Conservation (phyloP, 176 grass and related monocot genomes). For the Tuctoria greenei region DNA sequence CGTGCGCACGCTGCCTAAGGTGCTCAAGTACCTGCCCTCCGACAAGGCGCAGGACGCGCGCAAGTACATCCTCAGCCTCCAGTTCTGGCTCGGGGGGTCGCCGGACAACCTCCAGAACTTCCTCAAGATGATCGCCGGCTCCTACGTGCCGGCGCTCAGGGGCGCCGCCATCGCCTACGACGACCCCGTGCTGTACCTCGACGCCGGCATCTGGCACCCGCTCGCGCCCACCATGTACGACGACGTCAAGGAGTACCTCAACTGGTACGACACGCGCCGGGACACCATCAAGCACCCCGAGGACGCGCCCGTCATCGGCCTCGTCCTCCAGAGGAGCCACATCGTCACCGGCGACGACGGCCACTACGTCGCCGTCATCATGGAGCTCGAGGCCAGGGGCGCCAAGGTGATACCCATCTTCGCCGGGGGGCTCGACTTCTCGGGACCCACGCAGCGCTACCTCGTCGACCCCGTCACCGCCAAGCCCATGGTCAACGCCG, state of each 20-base stretch:
- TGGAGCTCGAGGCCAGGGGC: conserved; percentile 93
- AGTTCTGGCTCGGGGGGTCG: conserved; percentile 99
- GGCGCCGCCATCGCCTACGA: conserved; percentile 62
- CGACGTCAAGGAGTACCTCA: conserved; percentile 97
- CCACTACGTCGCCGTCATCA: conserved; percentile 96
- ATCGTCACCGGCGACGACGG: conserved; percentile 95
- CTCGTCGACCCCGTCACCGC: conserved; percentile 68
- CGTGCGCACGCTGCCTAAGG: conserved; percentile 91
- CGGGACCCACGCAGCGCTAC: conserved; percentile 60
- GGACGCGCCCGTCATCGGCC: conserved; percentile 70
- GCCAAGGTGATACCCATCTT: conserved; percentile 94
- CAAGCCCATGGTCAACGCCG: conserved; percentile 79
- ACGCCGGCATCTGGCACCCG: conserved; percentile 95
- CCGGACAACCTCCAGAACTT: conserved; percentile 94
- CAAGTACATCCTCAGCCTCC: conserved; percentile 95
- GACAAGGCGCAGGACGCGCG: conserved; percentile 99
- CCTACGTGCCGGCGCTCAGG: conserved; percentile 70
- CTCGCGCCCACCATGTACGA: conserved; percentile 90
- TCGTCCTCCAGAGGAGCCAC: conserved; percentile 93
- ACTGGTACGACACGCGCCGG: conserved; percentile 84
- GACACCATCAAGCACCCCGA: conserved; percentile 60
- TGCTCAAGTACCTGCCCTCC: conserved; percentile 95
- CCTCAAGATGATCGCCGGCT: conserved; percentile 92
- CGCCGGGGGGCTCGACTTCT: conserved; percentile 88
- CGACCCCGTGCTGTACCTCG: conserved; percentile 89